phyloP scores from a whole-genome alignment of 331 rosid species.

The Arachis monticola region DNA sequence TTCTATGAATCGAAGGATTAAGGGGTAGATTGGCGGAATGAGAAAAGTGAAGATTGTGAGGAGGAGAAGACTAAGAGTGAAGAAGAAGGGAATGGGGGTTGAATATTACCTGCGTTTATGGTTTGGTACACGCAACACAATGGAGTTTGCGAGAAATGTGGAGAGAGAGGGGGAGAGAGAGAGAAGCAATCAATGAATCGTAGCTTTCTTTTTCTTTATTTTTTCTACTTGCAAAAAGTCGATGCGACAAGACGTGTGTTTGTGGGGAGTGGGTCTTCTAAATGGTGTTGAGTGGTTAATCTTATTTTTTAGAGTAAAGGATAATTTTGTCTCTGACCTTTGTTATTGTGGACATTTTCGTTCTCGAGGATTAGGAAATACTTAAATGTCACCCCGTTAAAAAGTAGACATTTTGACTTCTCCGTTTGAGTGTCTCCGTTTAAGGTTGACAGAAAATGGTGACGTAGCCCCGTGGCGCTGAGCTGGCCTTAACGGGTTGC shows the following conservation, averaged over 20 bases:
- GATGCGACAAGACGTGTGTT: conserved; percentile 59
- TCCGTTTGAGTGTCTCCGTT: too few relatives aligned
- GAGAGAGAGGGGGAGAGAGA: conserved; percentile 39
- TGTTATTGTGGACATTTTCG: too few relatives aligned
- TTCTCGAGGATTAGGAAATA: too few relatives aligned
- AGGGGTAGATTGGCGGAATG: background rate
- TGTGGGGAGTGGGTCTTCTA: too few relatives aligned
- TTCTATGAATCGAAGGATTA: conserved; percentile 14
- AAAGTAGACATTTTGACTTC: too few relatives aligned
- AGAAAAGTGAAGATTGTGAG: background rate
- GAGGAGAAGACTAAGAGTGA: conserved; percentile 1
- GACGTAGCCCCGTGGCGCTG: too few relatives aligned
- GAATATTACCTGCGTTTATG: conserved; percentile 51
- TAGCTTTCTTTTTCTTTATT: conserved; percentile 21
- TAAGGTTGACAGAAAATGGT: too few relatives aligned
- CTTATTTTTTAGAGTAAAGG: too few relatives aligned
- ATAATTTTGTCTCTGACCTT: too few relatives aligned
- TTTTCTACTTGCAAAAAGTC: conserved; percentile 19
- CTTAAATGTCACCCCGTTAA: too few relatives aligned
- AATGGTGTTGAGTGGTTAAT: too few relatives aligned
- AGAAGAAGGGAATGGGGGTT: conserved; percentile 32
- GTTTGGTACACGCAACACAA: conserved; percentile 12
- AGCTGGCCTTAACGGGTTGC: too few relatives aligned
- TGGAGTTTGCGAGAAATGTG: conserved; percentile 61
- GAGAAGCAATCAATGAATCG: conserved; percentile 25